Evolutionary conservation across 2,329 filamentous ascomycete species (phyloP), one percentile per base, ranked within the genome.

Genomic region (Rosellinia necatrix): DNA sequence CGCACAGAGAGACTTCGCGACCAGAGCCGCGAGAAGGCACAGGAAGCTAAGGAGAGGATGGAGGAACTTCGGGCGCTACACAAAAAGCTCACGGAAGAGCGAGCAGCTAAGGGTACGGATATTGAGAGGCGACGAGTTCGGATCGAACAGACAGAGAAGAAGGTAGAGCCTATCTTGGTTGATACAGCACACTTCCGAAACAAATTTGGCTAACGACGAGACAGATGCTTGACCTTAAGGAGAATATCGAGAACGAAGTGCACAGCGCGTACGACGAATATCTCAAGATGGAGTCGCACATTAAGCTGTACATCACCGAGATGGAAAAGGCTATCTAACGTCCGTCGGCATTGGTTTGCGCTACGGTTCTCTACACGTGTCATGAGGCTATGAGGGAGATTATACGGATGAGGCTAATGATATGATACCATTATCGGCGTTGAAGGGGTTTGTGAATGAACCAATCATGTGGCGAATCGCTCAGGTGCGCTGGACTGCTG

Each of bases 81-180:
- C 73, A 85, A 85, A 68, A 86, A 86, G 70, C 78, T 97, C 58
- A 89, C 88, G 0, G 89, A 93, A 69, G 93, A 99, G 78, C 82
- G 92, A 60, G 84, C 83, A 1, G 91, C 94, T 51, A 96, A 96
- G 75, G 88, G 88, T 29, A 88, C 91, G 55, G 93, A 97, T 69
- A 96, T 97, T 77, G 94, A 99, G 78, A 86, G 89, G 70, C 82
- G 92, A 66, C 85, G 90, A 64, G 91, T 97, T n/a, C 81, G 92
- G 58, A 97, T 99, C 62, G 94, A 99, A 75, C 92, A 97, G 78
- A 96, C 91, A 7, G 93, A 97, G 82, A 97, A 97, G 78, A 97
- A 97, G 90, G 92, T 92, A 78, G 66, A 78, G 70, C 10, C 6
- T 29, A 21, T 24, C 34, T 13, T 24, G 9, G 22, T 35, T 12